Evolutionary conservation across 257 asterid genomes (phyloP), one percentile per base, ranked within the genome.

Genomic region (Plantago ovata): DNA sequence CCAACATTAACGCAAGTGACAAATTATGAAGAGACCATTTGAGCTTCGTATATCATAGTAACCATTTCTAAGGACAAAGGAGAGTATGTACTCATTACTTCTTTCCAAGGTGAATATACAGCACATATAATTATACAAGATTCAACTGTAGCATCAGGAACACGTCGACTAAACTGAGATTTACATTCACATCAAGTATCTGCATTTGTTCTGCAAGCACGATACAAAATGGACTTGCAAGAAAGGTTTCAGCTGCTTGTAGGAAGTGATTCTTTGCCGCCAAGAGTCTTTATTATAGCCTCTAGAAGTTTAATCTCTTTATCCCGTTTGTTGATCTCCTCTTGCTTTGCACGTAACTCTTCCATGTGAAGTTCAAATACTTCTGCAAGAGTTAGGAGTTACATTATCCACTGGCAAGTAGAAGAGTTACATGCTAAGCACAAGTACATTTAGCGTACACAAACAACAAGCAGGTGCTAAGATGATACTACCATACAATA

Each of bases 351-450:
- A 6, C 86, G 83, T 63, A 93, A 68, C 83, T 93, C 99, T 70
- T 93, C 99, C 96, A 84, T 75, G 79, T 93, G 99, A 70, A 93
- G 74, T 68, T 74, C 84, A 70, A 93, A 93, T 49, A 93, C 97
- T 69, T 79, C 96, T 93, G 95, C 87, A 81, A 46, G 21, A 56
- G 12, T 69, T 14, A 53, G 55, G 49, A 44, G 38, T 13, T 12
- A 23, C 6, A 49, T 56, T 22, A 66, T 24, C n/a, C 32, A 46
- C 33, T 8, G 2, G 18, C 44, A 41, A 19, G 39, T 53, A 53
- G 49, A 9, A 5, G 23, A 21, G 16, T 13, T 1, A 12, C 21
- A 49, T 49, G 14, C 15, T 21, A 20, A 23, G 10, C 22, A 15
- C 13, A 1, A 3, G 19, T 2, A 20, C 4, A n/a, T 22, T 21